Percentiles rank a stretch among this genome's conserved stretches.
Evolutionary conservation across 2,329 filamentous ascomycete species (phyloP).

Genomic region (Colletotrichum melonis): DNA sequence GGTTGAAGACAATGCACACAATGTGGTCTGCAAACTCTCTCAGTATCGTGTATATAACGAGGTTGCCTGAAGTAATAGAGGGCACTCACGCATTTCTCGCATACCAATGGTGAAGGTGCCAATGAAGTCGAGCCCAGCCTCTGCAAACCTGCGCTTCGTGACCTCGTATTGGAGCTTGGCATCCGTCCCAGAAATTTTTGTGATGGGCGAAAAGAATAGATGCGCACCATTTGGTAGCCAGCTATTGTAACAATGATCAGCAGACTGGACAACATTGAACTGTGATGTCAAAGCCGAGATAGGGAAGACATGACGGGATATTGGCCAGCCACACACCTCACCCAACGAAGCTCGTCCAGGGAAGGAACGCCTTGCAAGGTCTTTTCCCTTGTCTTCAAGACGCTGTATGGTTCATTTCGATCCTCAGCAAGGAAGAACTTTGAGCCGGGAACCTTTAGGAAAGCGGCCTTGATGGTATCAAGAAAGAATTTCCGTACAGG

Average conservation of each 20-base stretch:
- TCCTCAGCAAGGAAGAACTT: too few species aligned
- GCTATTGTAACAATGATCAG: background rate
- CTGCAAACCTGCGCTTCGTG: conserved; percentile 39
- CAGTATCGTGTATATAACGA: background rate
- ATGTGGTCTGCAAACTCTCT: conserved; percentile 40
- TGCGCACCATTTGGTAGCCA: conserved; percentile 52
- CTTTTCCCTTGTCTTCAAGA: too few species aligned
- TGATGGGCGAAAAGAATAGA: conserved; percentile 50
- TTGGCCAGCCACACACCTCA: too few species aligned
- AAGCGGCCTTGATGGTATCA: too few species aligned
- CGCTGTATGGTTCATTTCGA: too few species aligned
- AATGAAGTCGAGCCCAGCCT: conserved; percentile 44
- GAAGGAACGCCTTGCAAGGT: too few species aligned
- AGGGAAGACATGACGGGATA: too few species aligned
- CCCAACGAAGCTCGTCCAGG: too few species aligned
- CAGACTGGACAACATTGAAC: background rate
- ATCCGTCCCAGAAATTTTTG: conserved; percentile 45
- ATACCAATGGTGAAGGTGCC: conserved; percentile 43
- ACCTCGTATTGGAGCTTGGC: conserved; percentile 46
- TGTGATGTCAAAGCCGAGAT: conserved; percentile 44
- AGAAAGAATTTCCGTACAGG: too few species aligned
- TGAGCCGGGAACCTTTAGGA: too few species aligned
- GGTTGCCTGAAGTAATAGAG: background rate
- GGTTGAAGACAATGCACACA: conserved; percentile 53
- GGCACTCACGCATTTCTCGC: conserved; percentile 39